Base-by-base conservation (phyloP, 331 rosid genomes). In the Erythrophleum ivorense region DNA sequence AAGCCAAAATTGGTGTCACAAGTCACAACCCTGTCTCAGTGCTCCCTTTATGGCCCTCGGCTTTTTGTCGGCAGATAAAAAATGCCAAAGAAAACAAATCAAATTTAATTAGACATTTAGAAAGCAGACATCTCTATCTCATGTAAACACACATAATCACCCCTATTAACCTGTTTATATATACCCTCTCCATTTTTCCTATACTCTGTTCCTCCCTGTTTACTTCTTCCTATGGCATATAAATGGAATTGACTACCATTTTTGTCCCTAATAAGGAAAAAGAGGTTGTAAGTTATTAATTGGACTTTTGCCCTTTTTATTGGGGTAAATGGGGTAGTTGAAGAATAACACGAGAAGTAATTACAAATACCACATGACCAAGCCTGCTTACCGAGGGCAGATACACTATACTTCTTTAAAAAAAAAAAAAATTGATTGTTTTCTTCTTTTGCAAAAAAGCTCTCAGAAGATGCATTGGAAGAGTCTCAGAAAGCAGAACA, bases 41-140 rank as follows among this genome's bases (percentile, higher is more conserved):
- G 77, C 90, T 7, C 84, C 71, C 81, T 83, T 88, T 90, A 86
- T 83, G 87, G 83, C 66, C 81, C 86, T 83, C 66, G 75, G 76
- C 74, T 81, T 87, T 88, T 76, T 92, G 94, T 92, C 97, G 97
- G 97, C 94, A 92, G 93, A 88, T 79, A 71, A 84, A 69, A 87
- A 77, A 24, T 24, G 82, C 60, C 52, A 85, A 79, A 80, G 64
- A 65, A 78, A 84, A 57, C 57, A 79, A 86, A 67, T 82, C 63
- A 65, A 87, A 79, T 77, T 88, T 81, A 68, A 48, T 60, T 76
- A 68, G 72, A 41, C 58, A 83, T 72, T 77, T 76, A 38, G 85
- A 75, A 71, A 80, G 80, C 79, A 67, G 68, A 82, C 82, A 69
- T 80, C 81, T 72, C 86, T 72, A 76, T 83, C 85, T 80, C 83